These are phyloP conservation scores for Saturnispora sekii DNA, from an alignment of 805 yeast genomes.

Conservation along the genomic window DNA sequence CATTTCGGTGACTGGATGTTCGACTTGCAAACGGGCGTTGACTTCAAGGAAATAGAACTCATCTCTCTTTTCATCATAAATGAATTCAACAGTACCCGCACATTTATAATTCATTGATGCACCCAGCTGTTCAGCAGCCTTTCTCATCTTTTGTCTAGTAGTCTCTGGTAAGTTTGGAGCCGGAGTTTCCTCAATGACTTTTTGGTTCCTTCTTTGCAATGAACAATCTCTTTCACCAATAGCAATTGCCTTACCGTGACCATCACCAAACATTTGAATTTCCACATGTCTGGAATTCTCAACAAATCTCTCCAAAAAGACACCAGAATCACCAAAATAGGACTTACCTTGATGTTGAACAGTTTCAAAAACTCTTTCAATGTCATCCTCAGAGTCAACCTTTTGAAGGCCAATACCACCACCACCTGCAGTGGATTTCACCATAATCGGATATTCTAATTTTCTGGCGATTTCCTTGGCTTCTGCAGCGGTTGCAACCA, in stretches of 20 bases:
- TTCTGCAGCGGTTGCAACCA: conserved; percentile 60
- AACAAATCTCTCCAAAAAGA: conserved; percentile 87
- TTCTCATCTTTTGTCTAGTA: conserved; percentile 66
- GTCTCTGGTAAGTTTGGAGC: conserved; percentile 85
- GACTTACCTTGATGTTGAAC: conserved; percentile 92
- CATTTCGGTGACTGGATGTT: conserved; percentile 94
- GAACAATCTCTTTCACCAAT: conserved; percentile 98
- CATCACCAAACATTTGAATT: conserved; percentile 95
- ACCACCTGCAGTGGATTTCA: conserved; percentile 97
- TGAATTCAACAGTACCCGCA: conserved; percentile 97
- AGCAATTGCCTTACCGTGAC: conserved; percentile 85
- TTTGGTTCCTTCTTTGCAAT: conserved; percentile 93
- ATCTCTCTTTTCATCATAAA: conserved; percentile 77
- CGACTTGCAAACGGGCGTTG: conserved; percentile 94
- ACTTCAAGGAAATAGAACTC: conserved; percentile 94
- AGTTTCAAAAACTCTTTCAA: conserved; percentile 76
- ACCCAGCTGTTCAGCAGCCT: conserved; percentile 78
- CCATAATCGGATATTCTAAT: conserved; percentile 86
- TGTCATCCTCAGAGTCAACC: conserved; percentile 74
- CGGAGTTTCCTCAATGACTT: conserved; percentile 94
- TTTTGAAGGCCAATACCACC: conserved; percentile 98
- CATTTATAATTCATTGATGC: conserved; percentile 81
- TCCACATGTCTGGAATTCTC: conserved; percentile 95
- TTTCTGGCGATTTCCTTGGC: conserved; percentile 67
- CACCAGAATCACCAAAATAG: conserved; percentile 93